Conservation (phyloP, 495 filamentous ascomycete genomes). For the Symbiotaphrina buchneri region DNA sequence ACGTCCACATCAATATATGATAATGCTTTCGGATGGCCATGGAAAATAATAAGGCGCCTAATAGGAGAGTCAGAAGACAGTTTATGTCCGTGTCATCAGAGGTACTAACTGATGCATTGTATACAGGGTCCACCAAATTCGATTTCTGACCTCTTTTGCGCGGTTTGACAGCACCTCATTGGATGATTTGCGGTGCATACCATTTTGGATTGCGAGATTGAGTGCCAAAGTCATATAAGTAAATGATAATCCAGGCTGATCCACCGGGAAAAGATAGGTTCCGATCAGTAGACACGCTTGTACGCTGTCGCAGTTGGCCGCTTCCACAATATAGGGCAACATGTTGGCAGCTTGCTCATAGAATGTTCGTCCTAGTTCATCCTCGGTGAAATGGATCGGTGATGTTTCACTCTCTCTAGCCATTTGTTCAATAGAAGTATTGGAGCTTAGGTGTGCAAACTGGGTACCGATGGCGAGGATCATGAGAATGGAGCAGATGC, state of each 20-base stretch:
- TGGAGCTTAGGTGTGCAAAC: neutral
- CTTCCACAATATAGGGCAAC: constrained; percentile 26
- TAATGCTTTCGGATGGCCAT: constrained; percentile 22
- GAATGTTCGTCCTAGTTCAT: constrained; percentile 27
- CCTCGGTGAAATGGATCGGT: constrained; percentile 26
- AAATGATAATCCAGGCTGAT: constrained; percentile 25
- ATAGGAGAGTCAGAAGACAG: no score
- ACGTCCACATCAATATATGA: constrained; percentile 23
- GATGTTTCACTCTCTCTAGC: no score
- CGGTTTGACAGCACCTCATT: constrained; percentile 16
- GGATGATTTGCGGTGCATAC: constrained; percentile 25
- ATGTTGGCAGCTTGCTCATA: constrained; percentile 26
- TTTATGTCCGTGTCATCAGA: no score
- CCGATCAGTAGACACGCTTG: constrained; percentile 27
- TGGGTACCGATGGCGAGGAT: neutral
- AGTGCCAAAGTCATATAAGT: constrained; percentile 27
- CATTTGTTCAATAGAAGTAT: no score
- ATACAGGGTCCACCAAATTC: constrained; percentile 28
- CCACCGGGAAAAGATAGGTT: constrained; percentile 22
- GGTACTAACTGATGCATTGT: constrained; percentile 23
- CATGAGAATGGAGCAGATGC: neutral
- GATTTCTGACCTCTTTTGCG: constrained; percentile 23
- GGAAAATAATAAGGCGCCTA: constrained; percentile 16
- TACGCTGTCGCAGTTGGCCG: constrained; percentile 24
- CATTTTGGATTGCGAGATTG: constrained; percentile 28